A percentile compares a stretch with the other conserved stretches of the same genome.
Conservation (phyloP, 2,329 filamentous ascomycete species). For the Aspergillus novoparasiticus region DNA sequence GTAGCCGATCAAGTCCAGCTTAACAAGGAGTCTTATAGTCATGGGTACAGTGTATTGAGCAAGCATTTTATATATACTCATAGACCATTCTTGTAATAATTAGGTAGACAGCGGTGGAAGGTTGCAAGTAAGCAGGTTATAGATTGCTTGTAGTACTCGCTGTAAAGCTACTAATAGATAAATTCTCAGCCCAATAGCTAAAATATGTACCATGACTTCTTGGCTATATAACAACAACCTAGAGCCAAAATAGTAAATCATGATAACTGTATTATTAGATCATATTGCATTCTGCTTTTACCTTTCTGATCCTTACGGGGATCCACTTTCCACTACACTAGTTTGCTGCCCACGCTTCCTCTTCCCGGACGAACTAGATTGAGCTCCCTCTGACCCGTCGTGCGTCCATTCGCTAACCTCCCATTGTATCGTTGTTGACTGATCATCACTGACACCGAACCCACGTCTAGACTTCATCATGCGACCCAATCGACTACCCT, state of each 20-base stretch:
- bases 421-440: slow-evolving; percentile 72
- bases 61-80: not conserved
- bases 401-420: slow-evolving; percentile 75
- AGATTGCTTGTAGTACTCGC: not conserved
- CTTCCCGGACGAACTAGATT: slow-evolving; percentile 32
- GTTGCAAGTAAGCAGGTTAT: not conserved
- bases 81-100: not conserved
- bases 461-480: slow-evolving; percentile 63
- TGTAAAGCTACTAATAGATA: not conserved
- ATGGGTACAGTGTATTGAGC: not conserved
- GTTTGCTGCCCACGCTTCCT: slow-evolving; percentile 33
- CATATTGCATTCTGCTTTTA: not conserved
- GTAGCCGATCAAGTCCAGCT: not conserved
- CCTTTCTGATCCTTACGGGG: not conserved
- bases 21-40: not conserved
- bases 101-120: not conserved
- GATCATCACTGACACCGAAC: slow-evolving; percentile 63
- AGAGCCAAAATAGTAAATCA: not conserved
- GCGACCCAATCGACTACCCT: slow-evolving; percentile 72
- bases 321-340: slow-evolving; percentile 4
- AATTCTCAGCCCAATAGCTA: not conserved
- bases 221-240: not conserved
- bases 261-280: not conserved
- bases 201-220: not conserved
- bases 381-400: slow-evolving; percentile 38